Conservation (phyloP, 208 protist genomes). For the Trypanosoma caninum region DNA sequence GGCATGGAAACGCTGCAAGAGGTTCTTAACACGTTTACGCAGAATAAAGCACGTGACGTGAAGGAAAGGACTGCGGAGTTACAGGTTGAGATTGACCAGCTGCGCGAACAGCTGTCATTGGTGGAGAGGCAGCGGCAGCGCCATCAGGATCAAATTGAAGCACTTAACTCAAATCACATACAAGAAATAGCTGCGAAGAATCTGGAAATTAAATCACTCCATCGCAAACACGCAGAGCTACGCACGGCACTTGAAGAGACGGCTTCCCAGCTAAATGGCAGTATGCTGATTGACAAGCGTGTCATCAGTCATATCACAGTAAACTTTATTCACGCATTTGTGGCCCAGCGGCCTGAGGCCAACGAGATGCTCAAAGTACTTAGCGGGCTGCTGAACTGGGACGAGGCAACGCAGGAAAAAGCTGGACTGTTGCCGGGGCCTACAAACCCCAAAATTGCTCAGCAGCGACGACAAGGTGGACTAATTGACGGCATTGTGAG, state of each 20-base stretch:
- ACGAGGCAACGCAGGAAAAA: constrained; percentile 71
- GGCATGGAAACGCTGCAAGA: constrained; percentile 36
- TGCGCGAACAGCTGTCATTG: constrained; percentile 26
- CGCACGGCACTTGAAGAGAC: constrained; percentile 57
- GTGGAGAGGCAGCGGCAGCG: constrained; percentile 24
- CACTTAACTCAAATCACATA: constrained; percentile 3
- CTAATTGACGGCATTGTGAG: constrained; percentile 23
- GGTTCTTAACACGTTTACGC: constrained; percentile 39
- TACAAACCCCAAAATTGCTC: constrained; percentile 45
- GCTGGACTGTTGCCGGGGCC: constrained; percentile 74
- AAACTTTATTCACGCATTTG: constrained; percentile 83
- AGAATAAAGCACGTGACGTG: constrained; percentile 31
- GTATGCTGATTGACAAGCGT: constrained; percentile 74
- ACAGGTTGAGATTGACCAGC: constrained; percentile 46
- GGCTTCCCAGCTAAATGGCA: constrained; percentile 51
- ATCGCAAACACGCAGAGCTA: constrained; percentile 77
- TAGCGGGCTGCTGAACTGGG: constrained; percentile 72
- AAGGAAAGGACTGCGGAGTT: constrained; percentile 33
- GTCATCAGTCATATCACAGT: constrained; percentile 75
- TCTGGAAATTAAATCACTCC: constrained; percentile 56
- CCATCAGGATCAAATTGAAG: constrained; percentile 23
- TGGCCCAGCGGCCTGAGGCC: constrained; percentile 37
- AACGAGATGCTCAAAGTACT: constrained; percentile 79
- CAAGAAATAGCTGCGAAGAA: constrained; percentile 53
- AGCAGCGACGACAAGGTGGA: constrained; percentile 8